phyloP scores from a whole-genome alignment of 148 eudicot species.

The Polygonum maritimum region DNA sequence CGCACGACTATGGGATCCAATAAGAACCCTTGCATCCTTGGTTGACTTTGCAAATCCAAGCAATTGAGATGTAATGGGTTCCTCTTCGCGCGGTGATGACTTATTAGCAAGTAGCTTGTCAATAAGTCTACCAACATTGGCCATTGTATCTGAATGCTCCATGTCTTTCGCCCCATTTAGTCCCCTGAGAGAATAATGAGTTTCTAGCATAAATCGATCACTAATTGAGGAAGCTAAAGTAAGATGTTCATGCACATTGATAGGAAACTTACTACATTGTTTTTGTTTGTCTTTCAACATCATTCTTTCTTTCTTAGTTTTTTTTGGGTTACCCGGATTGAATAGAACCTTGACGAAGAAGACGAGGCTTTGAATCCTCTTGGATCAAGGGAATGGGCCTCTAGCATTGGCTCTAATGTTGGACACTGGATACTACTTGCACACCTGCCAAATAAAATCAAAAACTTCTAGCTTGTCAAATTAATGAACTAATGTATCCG shows the following conservation, averaged over 20 bases:
- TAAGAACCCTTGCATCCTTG: conserved; percentile 52
- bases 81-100: conserved; percentile 64
- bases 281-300: not conserved
- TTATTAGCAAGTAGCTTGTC: conserved; percentile 61
- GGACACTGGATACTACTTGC: not conserved
- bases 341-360: conserved; percentile 29
- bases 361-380: conserved; percentile 24
- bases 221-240: not conserved
- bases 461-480: conserved; percentile 8
- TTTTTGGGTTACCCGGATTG: not conserved
- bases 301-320: not conserved
- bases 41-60: conserved; percentile 44
- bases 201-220: not conserved
- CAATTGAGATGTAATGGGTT: conserved; percentile 55
- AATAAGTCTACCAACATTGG: conserved; percentile 60
- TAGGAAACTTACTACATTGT: not conserved
- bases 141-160: conserved; percentile 53
- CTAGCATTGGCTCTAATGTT: conserved; percentile 36
- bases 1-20: conserved; percentile 73
- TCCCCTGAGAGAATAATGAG: conserved; percentile 33
- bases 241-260: not conserved
- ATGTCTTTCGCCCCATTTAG: conserved; percentile 37
- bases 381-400: conserved; percentile 26
- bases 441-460: conserved; percentile 18
- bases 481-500: not conserved